Evolutionary conservation across 2,329 filamentous ascomycete genomes (phyloP), one percentile per base, ranked within the genome.

Genomic region (Penicillium expansum): DNA sequence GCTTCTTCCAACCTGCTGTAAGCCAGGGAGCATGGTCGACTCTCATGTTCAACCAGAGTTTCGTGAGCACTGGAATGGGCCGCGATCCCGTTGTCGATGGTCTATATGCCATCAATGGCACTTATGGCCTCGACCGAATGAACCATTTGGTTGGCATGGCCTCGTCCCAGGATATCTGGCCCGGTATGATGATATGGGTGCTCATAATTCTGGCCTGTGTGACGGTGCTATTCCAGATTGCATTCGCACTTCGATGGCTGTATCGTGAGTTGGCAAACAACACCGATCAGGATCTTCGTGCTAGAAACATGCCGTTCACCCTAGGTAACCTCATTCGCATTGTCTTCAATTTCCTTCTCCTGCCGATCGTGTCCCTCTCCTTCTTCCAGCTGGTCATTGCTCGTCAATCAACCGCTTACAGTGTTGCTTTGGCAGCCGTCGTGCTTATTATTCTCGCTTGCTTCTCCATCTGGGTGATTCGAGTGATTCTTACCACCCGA

Each of bases 21-120:
- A 96, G 92, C 73, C 90, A 93, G 72, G 88, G 84, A 14, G 86
- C 89, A 38, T 99, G 94, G 94, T 94, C 93, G 1, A 77, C 86
- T 5, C 83, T 99, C 58, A 89, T 97, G 82, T 97, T 97, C 79
- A 96, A 97, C 71, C 80, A 94, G 63, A 96, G 89, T 74, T 90
- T 96, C 66, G 87, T 95, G 58, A 88, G 85, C 67, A 78, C 87
- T 35, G 84, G 83, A 13, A 78, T 83, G 30, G 85, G 88, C 7
- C 87, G 83, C 60, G 80, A 86, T 60, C 88, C 84, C 61, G 73
- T 96, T 14, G 77, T 86, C 10, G 92, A 97, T 72, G 92, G 93
- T 37, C 83, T 99, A n/a, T 97, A 97, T 74, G 81, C 86, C 52
- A 87, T 87, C 44, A 87, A 91, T 67, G 87, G 86, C 32, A 86